phyloP scores from a whole-genome alignment of 2,329 filamentous ascomycete genomes.

The Periglandula ipomoeae region DNA sequence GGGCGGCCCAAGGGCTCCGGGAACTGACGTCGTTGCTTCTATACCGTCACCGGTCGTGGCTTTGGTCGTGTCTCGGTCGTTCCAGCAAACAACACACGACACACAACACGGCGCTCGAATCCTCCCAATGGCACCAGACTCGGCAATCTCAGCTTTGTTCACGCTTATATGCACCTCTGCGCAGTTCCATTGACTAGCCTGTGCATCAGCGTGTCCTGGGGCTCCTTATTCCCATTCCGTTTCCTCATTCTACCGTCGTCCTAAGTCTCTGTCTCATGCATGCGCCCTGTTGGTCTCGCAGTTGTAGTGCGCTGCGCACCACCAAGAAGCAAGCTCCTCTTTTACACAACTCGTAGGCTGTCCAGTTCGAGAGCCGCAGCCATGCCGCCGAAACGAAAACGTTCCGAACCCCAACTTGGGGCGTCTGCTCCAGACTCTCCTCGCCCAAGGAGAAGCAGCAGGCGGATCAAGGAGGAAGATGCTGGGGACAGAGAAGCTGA shows the following conservation, averaged over 20 bases:
- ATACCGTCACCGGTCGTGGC: not conserved
- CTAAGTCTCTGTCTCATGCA: not conserved
- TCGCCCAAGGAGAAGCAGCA: constrained; percentile 20
- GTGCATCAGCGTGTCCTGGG: not conserved
- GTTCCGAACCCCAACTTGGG: constrained; percentile 14
- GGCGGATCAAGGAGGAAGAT: constrained; percentile 7
- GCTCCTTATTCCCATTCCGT: no score
- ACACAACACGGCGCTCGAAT: not conserved
- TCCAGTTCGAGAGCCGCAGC: not conserved
- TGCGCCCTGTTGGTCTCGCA: not conserved
- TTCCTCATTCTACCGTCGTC: not conserved
- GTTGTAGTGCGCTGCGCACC: not conserved
- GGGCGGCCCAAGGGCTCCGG: not conserved
- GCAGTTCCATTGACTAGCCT: not conserved
- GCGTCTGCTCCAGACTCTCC: constrained; percentile 10
- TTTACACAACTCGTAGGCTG: not conserved
- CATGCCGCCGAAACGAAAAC: constrained; percentile 33
- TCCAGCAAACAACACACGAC: no score
- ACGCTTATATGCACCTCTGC: not conserved
- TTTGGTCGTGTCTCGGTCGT: not conserved
- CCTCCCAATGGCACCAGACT: not conserved
- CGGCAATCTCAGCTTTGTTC: not conserved
- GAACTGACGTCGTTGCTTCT: not conserved
- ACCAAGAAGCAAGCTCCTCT: not conserved
- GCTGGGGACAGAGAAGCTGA: not conserved